Evolutionary conservation across 176 grass and related monocot genomes (phyloP).

Genomic region (Pontederia paniculata): DNA sequence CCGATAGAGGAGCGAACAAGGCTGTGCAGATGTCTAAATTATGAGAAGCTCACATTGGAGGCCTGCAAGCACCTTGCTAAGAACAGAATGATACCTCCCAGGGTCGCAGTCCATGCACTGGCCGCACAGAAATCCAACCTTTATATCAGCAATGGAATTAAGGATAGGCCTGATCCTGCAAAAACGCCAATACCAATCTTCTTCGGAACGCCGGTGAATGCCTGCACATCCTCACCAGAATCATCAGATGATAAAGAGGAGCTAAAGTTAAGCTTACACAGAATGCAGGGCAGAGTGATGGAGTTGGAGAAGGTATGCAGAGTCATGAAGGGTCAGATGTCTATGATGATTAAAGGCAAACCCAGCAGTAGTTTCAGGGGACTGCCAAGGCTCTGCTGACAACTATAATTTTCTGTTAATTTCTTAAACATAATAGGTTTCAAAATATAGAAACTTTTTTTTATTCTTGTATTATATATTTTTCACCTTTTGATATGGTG

Average conservation of each 20-base stretch:
- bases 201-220: not conserved
- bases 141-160: slow-evolving; percentile 18
- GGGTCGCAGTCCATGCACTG: slow-evolving; percentile 70
- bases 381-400: slow-evolving; percentile 66
- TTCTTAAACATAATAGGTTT: not conserved
- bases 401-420: not conserved
- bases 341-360: slow-evolving; percentile 47
- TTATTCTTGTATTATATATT: not conserved
- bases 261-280: slow-evolving; percentile 47
- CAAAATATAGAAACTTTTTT: not conserved
- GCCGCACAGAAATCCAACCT: slow-evolving; percentile 51
- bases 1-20: slow-evolving; percentile 45
- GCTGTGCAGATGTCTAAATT: slow-evolving; percentile 82
- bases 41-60: slow-evolving; percentile 79
- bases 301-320: slow-evolving; percentile 77
- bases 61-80: slow-evolving; percentile 88
- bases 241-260: slow-evolving; percentile 46
- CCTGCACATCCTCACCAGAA: slow-evolving; percentile 1
- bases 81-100: slow-evolving; percentile 60
- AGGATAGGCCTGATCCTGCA: slow-evolving; percentile 11
- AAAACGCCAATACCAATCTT: slow-evolving; percentile 20
- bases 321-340: slow-evolving; percentile 60
- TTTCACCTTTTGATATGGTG: not conserved
- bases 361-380: slow-evolving; percentile 24
- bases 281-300: slow-evolving; percentile 67